Conservation (phyloP, 2,329 filamentous ascomycete genomes). For the Clonostachys chloroleuca region DNA sequence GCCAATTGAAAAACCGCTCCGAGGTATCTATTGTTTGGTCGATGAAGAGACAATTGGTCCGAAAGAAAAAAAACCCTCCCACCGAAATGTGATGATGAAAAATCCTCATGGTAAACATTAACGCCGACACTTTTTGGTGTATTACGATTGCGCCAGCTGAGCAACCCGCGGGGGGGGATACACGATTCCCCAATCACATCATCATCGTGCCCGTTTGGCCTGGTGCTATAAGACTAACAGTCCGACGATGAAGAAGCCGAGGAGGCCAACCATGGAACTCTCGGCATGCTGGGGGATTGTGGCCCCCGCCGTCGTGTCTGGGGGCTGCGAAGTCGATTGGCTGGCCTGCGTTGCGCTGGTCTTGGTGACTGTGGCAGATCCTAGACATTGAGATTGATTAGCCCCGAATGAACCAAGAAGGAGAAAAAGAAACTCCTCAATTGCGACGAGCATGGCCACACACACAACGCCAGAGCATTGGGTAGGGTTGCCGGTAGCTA, state of each 20-base stretch:
- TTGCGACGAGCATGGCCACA: no score
- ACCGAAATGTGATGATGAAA: background rate
- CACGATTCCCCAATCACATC: background rate
- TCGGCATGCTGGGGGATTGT: constrained; percentile 23
- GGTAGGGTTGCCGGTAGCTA: no score
- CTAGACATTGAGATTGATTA: no score
- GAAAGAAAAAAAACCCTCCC: background rate
- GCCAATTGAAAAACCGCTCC: background rate
- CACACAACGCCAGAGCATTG: no score
- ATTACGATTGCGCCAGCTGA: background rate
- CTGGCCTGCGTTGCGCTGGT: no score
- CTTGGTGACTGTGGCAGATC: no score
- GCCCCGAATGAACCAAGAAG: no score
- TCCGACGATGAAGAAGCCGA: constrained; percentile 29
- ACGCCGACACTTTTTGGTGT: background rate
- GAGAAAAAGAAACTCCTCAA: no score
- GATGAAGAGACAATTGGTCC: background rate
- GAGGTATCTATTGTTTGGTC: background rate
- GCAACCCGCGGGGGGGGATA: background rate
- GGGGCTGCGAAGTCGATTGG: no score
- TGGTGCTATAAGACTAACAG: constrained; percentile 21
- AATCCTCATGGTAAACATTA: background rate
- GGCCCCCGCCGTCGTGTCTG: constrained; percentile 10
- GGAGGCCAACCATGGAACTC: constrained; percentile 23
- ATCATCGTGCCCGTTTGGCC: background rate